Percentiles rank a stretch among this genome's conserved stretches.
These are phyloP conservation scores for Arabidopsis suecica DNA, from an alignment of 345 rosid genomes.

Conservation along the genomic window DNA sequence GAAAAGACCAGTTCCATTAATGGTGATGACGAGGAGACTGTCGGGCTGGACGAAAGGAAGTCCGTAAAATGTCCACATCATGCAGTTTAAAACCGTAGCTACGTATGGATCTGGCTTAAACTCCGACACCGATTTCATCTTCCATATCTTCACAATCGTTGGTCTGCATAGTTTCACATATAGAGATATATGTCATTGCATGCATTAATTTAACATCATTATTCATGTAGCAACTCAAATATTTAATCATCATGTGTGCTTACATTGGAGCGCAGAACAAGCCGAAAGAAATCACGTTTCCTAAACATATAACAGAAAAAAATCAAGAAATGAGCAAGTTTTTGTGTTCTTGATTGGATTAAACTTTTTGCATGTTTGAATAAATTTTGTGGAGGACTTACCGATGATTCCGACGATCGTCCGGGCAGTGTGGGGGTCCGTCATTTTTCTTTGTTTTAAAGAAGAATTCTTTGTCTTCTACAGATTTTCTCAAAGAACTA, in stretches of 20 bases:
- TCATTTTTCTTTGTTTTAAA: constrained; percentile 25
- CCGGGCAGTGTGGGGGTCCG: constrained; percentile 41
- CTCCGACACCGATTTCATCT: constrained; percentile 56
- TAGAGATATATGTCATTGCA: constrained; percentile 12
- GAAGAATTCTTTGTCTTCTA: constrained; percentile 26
- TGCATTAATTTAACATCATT: constrained; percentile 5
- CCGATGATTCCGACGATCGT: constrained; percentile 68
- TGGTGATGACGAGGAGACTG: constrained; percentile 63
- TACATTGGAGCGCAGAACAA: constrained; percentile 82
- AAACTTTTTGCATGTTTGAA: background rate
- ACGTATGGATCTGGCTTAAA: constrained; percentile 82
- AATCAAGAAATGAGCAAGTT: constrained; percentile 1
- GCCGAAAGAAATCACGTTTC: constrained; percentile 73
- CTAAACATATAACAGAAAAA: constrained; percentile 42
- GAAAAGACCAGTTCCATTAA: constrained; percentile 62
- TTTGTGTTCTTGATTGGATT: constrained; percentile 1
- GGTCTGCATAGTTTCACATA: constrained; percentile 55
- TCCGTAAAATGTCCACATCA: constrained; percentile 77
- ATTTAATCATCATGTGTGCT: constrained; percentile 20
- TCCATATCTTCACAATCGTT: constrained; percentile 57
- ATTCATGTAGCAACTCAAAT: background rate
- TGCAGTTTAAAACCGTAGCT: constrained; percentile 70
- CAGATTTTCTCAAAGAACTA: constrained; percentile 15
- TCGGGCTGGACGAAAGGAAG: constrained; percentile 69
- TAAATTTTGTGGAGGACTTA: constrained; percentile 32